Base-by-base conservation (phyloP, 192 early-diverging fungal genomes). In the Entophlyctis luteolus region DNA sequence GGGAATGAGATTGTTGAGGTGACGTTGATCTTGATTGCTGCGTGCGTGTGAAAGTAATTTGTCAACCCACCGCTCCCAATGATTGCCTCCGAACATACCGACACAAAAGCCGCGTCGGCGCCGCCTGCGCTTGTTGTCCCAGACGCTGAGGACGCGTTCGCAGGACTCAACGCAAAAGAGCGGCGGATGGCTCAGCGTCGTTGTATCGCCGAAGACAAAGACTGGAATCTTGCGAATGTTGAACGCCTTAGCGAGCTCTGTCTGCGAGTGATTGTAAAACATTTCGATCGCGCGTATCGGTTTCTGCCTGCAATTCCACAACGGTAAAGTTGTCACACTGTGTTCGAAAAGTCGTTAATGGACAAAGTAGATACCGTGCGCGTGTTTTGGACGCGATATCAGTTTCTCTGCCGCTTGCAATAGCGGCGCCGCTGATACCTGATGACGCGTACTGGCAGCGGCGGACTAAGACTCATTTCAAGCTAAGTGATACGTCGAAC, bases 181-280 rank as follows among this genome's bases (percentile, higher is more conserved):
- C 36, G 63, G 23, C 6, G 54, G 18, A 47, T 58, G 62, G 72
- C 69, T 6, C 72, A 81, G 59, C 63, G 83, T 4, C 59, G 81
- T 35, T 77, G 84, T 29, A 67, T 85, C 12, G 82, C 79, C 16
- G 84, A 86, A 60, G 82, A 86, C 62, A 63, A 70, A 16, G 69
- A 80, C 37, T 86, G 84, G 84, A 86, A 86, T 57, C 74, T 86
- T 14, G 77, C 84, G 3, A 54, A 79, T 5, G 80, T 86, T 12
- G 71, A 82, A 50, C 75, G 72, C n/a, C 71, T 86, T n/a, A 71
- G 65, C 10, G 77, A 75, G 20, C 55, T 84, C 8, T 86, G 84
- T 65, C 50, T 86, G 18, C 38, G 72, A 4, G 76, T 76, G 8
- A 71, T 86, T 12, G 82, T 86, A 4, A 55, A 55, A 5, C 77